Percentiles rank a stretch among this genome's conserved stretches.
These are phyloP conservation scores for Gossypium ekmanianum DNA, from an alignment of 345 rosid species.

Conservation along the genomic window DNA sequence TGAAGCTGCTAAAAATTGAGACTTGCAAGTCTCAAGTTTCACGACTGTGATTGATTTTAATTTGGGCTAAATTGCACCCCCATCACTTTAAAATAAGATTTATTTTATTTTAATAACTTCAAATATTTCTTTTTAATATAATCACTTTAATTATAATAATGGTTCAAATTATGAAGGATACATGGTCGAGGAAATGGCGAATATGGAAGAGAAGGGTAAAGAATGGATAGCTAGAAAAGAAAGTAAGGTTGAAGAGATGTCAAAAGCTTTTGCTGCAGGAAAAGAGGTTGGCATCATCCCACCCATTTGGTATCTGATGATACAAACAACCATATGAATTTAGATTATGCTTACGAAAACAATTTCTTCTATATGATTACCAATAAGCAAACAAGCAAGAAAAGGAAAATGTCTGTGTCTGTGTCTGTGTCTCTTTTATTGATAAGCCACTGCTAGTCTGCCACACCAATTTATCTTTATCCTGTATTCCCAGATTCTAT, in stretches of 20 bases:
- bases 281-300: slow-evolving; percentile 49
- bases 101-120: too few species aligned
- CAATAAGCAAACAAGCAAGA: background rate
- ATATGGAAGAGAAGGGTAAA: slow-evolving; percentile 31
- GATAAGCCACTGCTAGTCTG: background rate
- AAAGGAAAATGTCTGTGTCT: background rate
- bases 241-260: slow-evolving; percentile 32
- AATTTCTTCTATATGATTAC: background rate
- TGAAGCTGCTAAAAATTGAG: background rate
- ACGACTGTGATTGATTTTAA: too few species aligned
- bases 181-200: slow-evolving; percentile 16
- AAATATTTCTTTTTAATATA: too few species aligned
- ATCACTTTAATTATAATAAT: too few species aligned
- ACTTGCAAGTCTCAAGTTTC: background rate
- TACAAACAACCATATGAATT: too few species aligned
- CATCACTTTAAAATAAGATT: too few species aligned
- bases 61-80: too few species aligned
- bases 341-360: background rate
- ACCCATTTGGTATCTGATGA: too few species aligned
- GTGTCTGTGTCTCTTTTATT: slow-evolving; percentile 7
- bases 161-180: too few species aligned
- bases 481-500: background rate
- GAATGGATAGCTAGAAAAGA: slow-evolving; percentile 26
- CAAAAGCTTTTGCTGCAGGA: slow-evolving; percentile 48
- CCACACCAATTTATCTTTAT: slow-evolving; percentile 6